Conservation (phyloP, 2,329 filamentous ascomycete species). For the Purpureocillium takamizusanense region DNA sequence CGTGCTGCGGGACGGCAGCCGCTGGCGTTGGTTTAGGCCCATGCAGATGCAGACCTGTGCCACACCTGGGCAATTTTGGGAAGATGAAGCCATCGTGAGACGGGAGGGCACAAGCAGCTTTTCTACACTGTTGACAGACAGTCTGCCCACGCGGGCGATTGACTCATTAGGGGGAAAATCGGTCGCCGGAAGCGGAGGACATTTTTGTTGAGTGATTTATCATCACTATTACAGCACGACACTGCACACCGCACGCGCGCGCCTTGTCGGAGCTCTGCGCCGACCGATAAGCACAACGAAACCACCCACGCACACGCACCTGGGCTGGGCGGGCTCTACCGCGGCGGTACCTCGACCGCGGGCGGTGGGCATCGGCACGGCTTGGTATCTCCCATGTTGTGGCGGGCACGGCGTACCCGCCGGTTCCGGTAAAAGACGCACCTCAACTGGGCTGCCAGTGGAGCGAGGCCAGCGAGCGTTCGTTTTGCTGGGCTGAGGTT, state of each 20-base stretch:
- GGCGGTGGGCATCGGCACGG: conserved; percentile 3
- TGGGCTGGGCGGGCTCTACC: conserved; percentile 1
- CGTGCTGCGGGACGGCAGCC: not conserved
- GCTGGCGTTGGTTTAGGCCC: too few species aligned
- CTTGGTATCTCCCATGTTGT: conserved; percentile 2
- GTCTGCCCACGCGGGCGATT: not conserved
- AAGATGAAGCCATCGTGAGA: conserved; percentile 1
- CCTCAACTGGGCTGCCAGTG: not conserved
- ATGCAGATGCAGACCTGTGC: too few species aligned
- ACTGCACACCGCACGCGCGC: too few species aligned
- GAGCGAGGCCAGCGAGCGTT: conserved; percentile 1
- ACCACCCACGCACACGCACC: too few species aligned
- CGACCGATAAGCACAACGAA: too few species aligned
- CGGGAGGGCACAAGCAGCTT: not conserved
- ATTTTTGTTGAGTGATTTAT: conserved; percentile 6
- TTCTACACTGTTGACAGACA: not conserved
- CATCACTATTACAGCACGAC: conserved; percentile 1
- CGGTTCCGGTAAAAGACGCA: conserved; percentile 21
- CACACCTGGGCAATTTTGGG: too few species aligned
- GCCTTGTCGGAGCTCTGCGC: too few species aligned
- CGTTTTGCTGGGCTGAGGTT: not conserved
- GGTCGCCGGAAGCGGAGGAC: conserved; percentile 3
- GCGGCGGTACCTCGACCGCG: conserved; percentile 1
- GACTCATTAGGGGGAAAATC: not conserved
- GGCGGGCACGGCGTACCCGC: conserved; percentile 3